phyloP scores from a whole-genome alignment of 805 yeast species.

The Starmerella roubikii region DNA sequence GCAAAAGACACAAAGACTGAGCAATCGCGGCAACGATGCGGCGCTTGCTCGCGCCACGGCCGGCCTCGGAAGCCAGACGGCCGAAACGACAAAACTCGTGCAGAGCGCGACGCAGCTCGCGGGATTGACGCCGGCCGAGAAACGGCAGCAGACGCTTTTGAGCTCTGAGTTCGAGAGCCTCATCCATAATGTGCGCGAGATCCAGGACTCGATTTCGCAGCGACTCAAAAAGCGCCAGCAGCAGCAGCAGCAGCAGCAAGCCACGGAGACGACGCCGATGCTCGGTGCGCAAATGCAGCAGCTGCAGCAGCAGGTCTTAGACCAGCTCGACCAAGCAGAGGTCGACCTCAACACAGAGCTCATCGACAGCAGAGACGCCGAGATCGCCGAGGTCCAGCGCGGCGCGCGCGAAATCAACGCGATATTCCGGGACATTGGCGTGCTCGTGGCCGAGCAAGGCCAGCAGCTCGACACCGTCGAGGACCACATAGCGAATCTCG shows the following conservation, averaged over 20 bases:
- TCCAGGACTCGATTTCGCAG: slow-evolving; percentile 9
- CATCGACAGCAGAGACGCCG: slow-evolving; percentile 60
- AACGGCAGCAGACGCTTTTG: slow-evolving; percentile 10
- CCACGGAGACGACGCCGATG: slow-evolving; percentile 2
- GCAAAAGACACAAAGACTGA: slow-evolving; percentile 8
- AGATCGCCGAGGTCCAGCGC: slow-evolving; percentile 54
- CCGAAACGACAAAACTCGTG: slow-evolving; percentile 5
- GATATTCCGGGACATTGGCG: slow-evolving; percentile 68
- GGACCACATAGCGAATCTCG: slow-evolving; percentile 53
- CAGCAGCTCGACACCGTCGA: slow-evolving; percentile 73
- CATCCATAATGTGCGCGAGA: slow-evolving; percentile 7
- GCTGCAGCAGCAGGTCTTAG: slow-evolving; percentile 27
- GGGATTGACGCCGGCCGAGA: slow-evolving; percentile 1
- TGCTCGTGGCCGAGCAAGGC: slow-evolving; percentile 72
- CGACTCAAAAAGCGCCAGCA: slow-evolving; percentile 7
- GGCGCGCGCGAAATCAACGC: slow-evolving; percentile 78
- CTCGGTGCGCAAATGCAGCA: slow-evolving; percentile 19
- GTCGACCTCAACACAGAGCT: slow-evolving; percentile 22
- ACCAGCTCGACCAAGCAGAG: slow-evolving; percentile 25
- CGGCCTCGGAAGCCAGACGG: slow-evolving; percentile 9
- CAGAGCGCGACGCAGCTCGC: not conserved
- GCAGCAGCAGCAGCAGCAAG: not conserved
- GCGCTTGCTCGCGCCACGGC: slow-evolving; percentile 10
- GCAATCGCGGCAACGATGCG: slow-evolving; percentile 3
- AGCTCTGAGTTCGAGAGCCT: slow-evolving; percentile 8